Conservation (phyloP, 2,329 filamentous ascomycete species). For the Diaporthe ilicicola region DNA sequence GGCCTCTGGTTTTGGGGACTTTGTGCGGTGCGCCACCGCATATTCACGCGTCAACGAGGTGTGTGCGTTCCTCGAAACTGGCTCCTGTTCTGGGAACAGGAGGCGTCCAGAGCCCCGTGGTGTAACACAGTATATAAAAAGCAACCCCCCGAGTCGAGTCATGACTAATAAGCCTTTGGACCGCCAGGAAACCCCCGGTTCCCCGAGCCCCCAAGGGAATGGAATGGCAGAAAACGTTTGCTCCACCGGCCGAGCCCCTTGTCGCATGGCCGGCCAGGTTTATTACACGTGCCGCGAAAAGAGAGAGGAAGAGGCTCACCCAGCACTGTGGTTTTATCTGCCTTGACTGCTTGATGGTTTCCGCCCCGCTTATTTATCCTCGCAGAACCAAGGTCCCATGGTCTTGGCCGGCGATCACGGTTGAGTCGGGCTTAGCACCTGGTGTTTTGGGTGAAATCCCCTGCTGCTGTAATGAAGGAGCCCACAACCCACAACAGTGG, state of each 20-base stretch:
- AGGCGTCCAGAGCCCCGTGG: background rate
- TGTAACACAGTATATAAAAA: slow-evolving; percentile 3
- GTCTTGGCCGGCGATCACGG: slow-evolving; percentile 17
- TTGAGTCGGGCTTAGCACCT: slow-evolving; percentile 6
- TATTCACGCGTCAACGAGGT: background rate
- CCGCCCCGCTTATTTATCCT: slow-evolving; percentile 2
- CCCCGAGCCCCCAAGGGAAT: too few relatives aligned
- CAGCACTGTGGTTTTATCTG: background rate
- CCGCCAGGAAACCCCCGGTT: background rate
- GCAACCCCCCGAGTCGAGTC: background rate
- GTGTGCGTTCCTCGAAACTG: background rate
- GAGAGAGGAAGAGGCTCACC: slow-evolving; percentile 2
- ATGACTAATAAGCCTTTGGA: slow-evolving; percentile 7
- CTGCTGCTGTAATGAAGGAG: slow-evolving; percentile 14
- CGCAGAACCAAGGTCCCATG: background rate
- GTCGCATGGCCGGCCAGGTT: background rate
- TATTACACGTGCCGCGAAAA: background rate
- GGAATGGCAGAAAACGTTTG: background rate
- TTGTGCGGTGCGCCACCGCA: background rate
- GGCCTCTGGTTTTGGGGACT: background rate
- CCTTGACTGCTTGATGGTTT: background rate
- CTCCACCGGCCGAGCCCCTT: slow-evolving; percentile 9
- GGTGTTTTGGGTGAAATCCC: slow-evolving; percentile 13
- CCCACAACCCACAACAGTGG: slow-evolving; percentile 7
- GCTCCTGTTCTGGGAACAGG: background rate